phyloP scores from a whole-genome alignment of 2,329 filamentous ascomycete genomes.

The Penicillium rolfsii region DNA sequence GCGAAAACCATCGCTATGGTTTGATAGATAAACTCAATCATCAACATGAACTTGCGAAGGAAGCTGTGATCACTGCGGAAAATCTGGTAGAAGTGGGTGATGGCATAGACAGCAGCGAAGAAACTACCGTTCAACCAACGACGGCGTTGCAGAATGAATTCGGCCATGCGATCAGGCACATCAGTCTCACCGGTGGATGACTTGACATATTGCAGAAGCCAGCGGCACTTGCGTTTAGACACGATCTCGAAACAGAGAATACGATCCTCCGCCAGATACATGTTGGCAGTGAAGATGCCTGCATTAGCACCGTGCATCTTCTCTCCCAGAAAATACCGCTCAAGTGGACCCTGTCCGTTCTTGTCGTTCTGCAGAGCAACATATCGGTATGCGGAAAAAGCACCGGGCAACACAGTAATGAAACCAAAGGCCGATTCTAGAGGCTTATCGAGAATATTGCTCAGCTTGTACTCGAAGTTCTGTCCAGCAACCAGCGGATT shows the following conservation, averaged over 20 bases:
- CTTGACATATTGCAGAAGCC: conserved; percentile 98
- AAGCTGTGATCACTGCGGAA: conserved; percentile 90
- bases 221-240: conserved; percentile 94
- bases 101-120: conserved; percentile 94
- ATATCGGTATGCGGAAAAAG: conserved; percentile 97
- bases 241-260: conserved; percentile 74
- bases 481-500: conserved; percentile 95
- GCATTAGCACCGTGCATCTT: conserved; percentile 92
- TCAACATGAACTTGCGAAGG: conserved; percentile 83
- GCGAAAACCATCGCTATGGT: conserved; percentile 96
- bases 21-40: conserved; percentile 92
- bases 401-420: conserved; percentile 93
- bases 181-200: conserved; percentile 96
- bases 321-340: conserved; percentile 97
- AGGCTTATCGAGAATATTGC: conserved; percentile 97
- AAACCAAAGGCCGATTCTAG: conserved; percentile 97
- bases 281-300: conserved; percentile 94
- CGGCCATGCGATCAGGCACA: conserved; percentile 89
- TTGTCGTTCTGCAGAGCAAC: conserved; percentile 96
- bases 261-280: conserved; percentile 57
- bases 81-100: conserved; percentile 94
- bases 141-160: conserved; percentile 92
- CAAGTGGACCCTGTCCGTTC: conserved; percentile 85
- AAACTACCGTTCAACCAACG: conserved; percentile 98
- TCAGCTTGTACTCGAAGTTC: conserved; percentile 99